These are phyloP conservation scores for Citrus hindsii DNA, from an alignment of 345 rosid genomes.

Conservation along the genomic window DNA sequence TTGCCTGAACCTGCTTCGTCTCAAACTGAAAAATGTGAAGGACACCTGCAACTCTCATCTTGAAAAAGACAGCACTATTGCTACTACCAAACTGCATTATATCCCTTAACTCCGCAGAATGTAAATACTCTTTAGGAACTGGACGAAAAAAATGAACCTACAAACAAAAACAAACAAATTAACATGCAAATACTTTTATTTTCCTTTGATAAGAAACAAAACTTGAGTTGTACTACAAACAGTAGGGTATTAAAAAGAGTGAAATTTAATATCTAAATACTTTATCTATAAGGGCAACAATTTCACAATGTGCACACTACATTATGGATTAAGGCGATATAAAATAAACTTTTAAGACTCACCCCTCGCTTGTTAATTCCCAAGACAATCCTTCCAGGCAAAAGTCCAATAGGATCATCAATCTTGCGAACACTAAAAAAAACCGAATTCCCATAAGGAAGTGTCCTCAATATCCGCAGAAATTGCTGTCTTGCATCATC, in stretches of 20 bases:
- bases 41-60: constrained; percentile 99
- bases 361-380: constrained; percentile 99
- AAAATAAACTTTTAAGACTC: constrained; percentile 24
- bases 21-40: constrained; percentile 97
- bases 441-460: constrained; percentile 93
- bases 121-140: constrained; percentile 93
- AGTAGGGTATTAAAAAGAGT: not conserved
- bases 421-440: constrained; percentile 92
- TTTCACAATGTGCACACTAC: not conserved
- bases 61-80: constrained; percentile 95
- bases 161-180: constrained; percentile 14
- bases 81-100: constrained; percentile 99
- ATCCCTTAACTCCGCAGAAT: constrained; percentile 94
- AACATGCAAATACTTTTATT: not conserved
- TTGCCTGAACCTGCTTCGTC: constrained; percentile 76
- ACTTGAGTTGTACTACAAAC: not conserved
- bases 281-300: not conserved
- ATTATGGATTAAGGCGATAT: not conserved
- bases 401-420: constrained; percentile 97
- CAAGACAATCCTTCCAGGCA: constrained; percentile 87
- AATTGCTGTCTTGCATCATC: constrained; percentile 97
- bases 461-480: constrained; percentile 68
- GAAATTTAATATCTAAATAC: not conserved
- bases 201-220: not conserved
- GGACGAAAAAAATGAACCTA: constrained; percentile 98